A percentile compares a stretch with the other conserved stretches of the same genome.
Evolutionary conservation across 257 asterid genomes (phyloP).

Genomic region (Primulina huaijiensis): DNA sequence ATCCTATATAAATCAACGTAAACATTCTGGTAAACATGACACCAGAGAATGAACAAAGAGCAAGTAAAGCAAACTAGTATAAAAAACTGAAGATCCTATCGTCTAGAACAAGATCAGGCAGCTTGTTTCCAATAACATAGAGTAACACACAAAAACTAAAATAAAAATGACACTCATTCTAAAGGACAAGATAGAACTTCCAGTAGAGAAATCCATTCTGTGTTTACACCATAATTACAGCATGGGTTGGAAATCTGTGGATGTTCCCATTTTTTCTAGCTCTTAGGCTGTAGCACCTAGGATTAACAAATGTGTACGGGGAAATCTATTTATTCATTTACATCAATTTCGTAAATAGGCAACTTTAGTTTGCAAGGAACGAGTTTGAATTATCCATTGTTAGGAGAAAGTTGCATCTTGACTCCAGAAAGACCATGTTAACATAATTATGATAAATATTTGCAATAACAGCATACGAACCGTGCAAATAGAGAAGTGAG

Average conservation of each 20-base stretch:
- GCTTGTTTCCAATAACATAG: slow-evolving; percentile 7
- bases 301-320: background rate
- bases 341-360: background rate
- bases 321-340: no score
- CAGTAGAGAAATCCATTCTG: background rate
- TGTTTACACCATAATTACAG: background rate
- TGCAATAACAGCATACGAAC: background rate
- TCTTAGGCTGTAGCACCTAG: background rate
- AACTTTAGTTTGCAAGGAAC: background rate
- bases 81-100: slow-evolving; percentile 15
- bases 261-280: background rate
- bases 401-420: background rate
- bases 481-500: background rate
- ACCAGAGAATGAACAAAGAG: slow-evolving; percentile 11
- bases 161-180: background rate
- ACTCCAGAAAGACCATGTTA: background rate
- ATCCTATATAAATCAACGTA: slow-evolving; percentile 49
- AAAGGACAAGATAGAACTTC: background rate
- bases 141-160: slow-evolving; percentile 17
- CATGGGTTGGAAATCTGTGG: background rate
- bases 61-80: background rate
- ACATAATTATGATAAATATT: background rate
- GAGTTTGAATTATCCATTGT: background rate
- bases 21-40: slow-evolving; percentile 22
- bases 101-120: background rate